Base-by-base conservation (phyloP, 192 early-diverging fungal species). In the Dimargaris cristalligena region DNA sequence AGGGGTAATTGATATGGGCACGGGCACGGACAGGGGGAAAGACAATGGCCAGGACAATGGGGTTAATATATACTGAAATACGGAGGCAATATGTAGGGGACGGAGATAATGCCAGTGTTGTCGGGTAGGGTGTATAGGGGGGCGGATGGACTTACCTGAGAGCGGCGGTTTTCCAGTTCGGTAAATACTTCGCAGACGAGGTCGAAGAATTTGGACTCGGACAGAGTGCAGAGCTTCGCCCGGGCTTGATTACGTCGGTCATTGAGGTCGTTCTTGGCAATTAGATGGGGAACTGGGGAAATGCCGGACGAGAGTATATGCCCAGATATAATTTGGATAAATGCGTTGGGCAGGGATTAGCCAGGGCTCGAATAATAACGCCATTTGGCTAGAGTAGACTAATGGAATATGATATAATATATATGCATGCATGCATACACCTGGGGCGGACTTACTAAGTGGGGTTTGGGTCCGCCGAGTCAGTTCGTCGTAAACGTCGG, bases 401-500 rank as follows among this genome's bases (percentile, higher is more conserved):
- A n/a, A n/a, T n/a, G n/a, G n/a, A n/a, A n/a, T n/a, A n/a, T n/a
- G n/a, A n/a, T n/a, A n/a, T n/a, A n/a, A n/a, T n/a, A n/a, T n/a
- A n/a, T n/a, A n/a, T n/a, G n/a, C n/a, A n/a, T n/a, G n/a, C n/a
- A n/a, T n/a, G n/a, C n/a, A n/a, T n/a, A n/a, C n/a, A n/a, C n/a
- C n/a, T n/a, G n/a, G n/a, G n/a, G n/a, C n/a, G n/a, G n/a, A 41
- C 38, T 41, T 41, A 41, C 38, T 41, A 6, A 41, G 38, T 41
- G 38, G 38, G 38, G 16, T 56, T 16, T 56, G 54, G 45, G 62
- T 67, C 22, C 94, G 60, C 51, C 94, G 71, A 41, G 76, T 80
- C 66, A 94, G 76, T 66, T 98, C 94, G 71, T 98, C 94, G 70
- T 86, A 92, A 10, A 98, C 92, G 71, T 98, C 92, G 2, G 86